Conservation (phyloP, 2,329 filamentous ascomycete genomes). For the Plenodomus tracheiphilus region DNA sequence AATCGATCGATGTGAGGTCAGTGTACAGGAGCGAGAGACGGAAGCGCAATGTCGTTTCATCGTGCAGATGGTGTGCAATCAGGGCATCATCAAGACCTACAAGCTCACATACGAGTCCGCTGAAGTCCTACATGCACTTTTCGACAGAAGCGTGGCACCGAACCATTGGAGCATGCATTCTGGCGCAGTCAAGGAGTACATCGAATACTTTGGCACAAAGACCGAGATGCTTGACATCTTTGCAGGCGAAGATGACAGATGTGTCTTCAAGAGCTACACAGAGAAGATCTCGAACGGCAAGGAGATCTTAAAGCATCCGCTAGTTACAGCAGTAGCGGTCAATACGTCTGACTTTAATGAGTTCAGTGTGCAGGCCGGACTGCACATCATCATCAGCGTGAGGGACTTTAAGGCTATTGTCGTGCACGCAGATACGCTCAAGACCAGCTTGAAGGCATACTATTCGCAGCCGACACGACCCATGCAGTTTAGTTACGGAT, state of each 20-base stretch:
- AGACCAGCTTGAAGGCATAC: conserved; percentile 66
- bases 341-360: conserved; percentile 77
- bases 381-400: conserved; percentile 79
- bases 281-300: conserved; percentile 74
- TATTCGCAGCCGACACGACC: conserved; percentile 74
- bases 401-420: conserved; percentile 83
- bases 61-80: conserved; percentile 72
- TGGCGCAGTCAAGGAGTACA: conserved; percentile 70
- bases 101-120: conserved; percentile 74
- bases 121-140: conserved; percentile 76
- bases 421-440: conserved; percentile 71
- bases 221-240: conserved; percentile 82
- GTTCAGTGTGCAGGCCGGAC: conserved; percentile 72
- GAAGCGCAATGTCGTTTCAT: conserved; percentile 72
- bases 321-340: conserved; percentile 78
- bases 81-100: conserved; percentile 78
- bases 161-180: conserved; percentile 76
- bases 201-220: conserved; percentile 79
- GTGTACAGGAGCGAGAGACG: conserved; percentile 70
- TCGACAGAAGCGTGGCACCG: conserved; percentile 66
- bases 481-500: conserved; percentile 71
- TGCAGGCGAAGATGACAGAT: conserved; percentile 64
- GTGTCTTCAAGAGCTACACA: conserved; percentile 80
- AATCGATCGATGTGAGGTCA: conserved; percentile 75
- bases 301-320: conserved; percentile 76